Evolutionary conservation across 495 filamentous ascomycete species (phyloP).

Genomic region (Xylaria longipes): DNA sequence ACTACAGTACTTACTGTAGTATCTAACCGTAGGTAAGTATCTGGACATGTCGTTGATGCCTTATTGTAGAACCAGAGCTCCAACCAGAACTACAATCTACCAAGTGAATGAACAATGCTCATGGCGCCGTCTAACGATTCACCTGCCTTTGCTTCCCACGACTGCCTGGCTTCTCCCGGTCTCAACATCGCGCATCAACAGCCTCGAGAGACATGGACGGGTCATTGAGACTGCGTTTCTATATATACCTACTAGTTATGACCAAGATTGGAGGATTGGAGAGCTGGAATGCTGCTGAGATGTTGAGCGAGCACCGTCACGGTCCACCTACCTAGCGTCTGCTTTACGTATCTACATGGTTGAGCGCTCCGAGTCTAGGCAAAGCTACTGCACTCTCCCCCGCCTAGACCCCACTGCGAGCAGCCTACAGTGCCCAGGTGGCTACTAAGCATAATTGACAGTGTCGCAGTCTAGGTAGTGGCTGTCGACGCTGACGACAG

Average conservation of each 20-base stretch:
- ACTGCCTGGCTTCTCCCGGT: not conserved
- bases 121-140: not conserved
- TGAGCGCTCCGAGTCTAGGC: not conserved
- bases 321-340: not conserved
- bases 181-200: not conserved
- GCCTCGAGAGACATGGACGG: not conserved
- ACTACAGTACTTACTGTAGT: no score
- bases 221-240: not conserved
- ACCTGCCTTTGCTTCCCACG: not conserved
- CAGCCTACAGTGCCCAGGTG: conserved; percentile 9
- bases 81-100: not conserved
- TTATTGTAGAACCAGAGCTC: not conserved
- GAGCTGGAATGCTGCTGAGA: not conserved
- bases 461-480: conserved; percentile 4
- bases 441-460: not conserved
- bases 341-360: not conserved
- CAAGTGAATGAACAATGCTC: not conserved
- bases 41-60: conserved; percentile 16
- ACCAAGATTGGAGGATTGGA: not conserved
- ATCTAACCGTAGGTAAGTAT: no score
- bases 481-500: conserved; percentile 18
- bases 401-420: conserved; percentile 5
- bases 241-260: not conserved
- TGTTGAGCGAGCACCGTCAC: not conserved
- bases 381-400: conserved; percentile 20